Percentiles rank a stretch among this genome's conserved stretches.
Evolutionary conservation across 2,329 filamentous ascomycete genomes (phyloP).

Genomic region (Neopestalotiopsis sp.): DNA sequence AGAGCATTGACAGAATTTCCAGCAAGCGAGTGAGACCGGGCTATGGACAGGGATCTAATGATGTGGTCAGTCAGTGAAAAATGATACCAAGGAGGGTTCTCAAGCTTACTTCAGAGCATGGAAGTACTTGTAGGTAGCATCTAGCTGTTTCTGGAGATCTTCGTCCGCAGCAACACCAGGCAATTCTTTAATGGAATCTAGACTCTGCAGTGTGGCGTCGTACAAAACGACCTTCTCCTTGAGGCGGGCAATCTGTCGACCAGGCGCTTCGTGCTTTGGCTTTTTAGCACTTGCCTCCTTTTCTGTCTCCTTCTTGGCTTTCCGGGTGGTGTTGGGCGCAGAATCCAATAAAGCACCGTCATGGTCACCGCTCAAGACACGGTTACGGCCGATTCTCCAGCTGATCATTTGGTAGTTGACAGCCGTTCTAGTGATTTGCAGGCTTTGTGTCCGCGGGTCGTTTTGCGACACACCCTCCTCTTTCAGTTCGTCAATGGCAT

Average conservation of each 20-base stretch:
- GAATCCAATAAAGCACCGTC: conserved; percentile 73
- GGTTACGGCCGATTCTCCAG: conserved; percentile 92
- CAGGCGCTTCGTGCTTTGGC: conserved; percentile 62
- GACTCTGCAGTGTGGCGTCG: conserved; percentile 86
- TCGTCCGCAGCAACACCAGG: conserved; percentile 88
- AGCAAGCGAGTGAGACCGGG: conserved; percentile 80
- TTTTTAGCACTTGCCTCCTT: conserved; percentile 55
- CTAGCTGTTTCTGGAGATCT: conserved; percentile 76
- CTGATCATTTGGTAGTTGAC: conserved; percentile 94
- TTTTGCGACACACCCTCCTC: conserved; percentile 84
- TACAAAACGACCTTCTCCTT: conserved; percentile 90
- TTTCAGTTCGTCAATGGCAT: conserved; percentile 87
- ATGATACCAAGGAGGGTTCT: not conserved
- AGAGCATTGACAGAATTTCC: conserved; percentile 79
- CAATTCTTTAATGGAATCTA: conserved; percentile 88
- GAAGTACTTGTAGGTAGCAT: conserved; percentile 83
- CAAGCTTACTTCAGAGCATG: conserved; percentile 77
- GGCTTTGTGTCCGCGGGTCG: conserved; percentile 86
- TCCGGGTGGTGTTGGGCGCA: conserved; percentile 49
- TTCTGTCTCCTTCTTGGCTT: conserved; percentile 61
- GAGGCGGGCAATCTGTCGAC: conserved; percentile 78
- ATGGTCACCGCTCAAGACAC: conserved; percentile 81
- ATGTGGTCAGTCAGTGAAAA: conserved; percentile 20
- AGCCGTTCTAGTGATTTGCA: conserved; percentile 90
- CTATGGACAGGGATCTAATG: conserved; percentile 77